Evolutionary conservation across 129 eudicot genomes (phyloP), one percentile per base, ranked within the genome.

Genomic region (Flaveria robusta): DNA sequence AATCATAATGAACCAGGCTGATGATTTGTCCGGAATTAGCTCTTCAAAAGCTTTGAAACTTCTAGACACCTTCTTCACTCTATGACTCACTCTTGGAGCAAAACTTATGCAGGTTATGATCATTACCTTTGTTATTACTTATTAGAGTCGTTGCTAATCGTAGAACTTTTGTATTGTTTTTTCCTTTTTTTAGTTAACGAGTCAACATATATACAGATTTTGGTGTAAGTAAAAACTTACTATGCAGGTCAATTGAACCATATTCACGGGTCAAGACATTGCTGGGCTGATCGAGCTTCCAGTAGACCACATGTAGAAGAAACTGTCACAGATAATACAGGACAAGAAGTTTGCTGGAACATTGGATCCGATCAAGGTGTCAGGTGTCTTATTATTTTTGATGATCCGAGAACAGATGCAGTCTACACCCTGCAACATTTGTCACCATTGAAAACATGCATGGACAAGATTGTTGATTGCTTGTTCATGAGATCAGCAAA

Each of bases 291-390:
- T 91, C 34, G 97, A 91, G 59, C 85, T 91, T 41, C 94, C 97
- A 0, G 73, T 78, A 11, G 89, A 88, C 3, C 93, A 91, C 34
- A 90, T 91, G 49, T 93, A 91, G 83, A 86, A 88, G 81, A 88
- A 91, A 68, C 29, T 91, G 71, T 88, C 97, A 34, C 97, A 88
- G 79, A 88, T 91, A 93, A 90, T 90, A 55, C 68, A 88, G 79
- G 96, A 90, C 78, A 86, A 90, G 74, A 90, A 88, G 75, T 90
- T 91, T 83, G 93, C 89, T 1, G 97, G 97, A 65, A 91, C 93
- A 22, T 75, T 91, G 20, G 5, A 29, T 29, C 34, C 5, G 97
- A 91, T 55, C 94, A 91, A 42, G 90, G 97, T 42, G 91, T 87
- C 11, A 93, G 97, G 23, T 91, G 97, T 67, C 87, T 91, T 23